phyloP scores from a whole-genome alignment of 2,329 filamentous ascomycete genomes.

The Chaetomiaceae sp. region DNA sequence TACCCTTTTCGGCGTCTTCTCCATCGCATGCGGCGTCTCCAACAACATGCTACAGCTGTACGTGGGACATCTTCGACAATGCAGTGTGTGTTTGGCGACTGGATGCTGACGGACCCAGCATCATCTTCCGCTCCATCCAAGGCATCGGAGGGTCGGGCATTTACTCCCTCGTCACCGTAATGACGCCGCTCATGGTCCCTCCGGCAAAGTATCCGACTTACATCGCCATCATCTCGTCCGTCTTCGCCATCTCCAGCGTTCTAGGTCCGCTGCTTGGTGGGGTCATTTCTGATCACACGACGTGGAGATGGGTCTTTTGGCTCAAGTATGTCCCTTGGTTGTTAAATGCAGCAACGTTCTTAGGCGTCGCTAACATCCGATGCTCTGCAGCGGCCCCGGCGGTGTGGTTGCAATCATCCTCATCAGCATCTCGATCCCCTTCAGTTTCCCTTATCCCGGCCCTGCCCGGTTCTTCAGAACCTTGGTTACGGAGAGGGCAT shows the following conservation, averaged over 20 bases:
- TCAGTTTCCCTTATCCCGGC: slow-evolving; percentile 28
- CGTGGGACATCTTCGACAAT: background rate
- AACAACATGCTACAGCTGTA: slow-evolving; percentile 33
- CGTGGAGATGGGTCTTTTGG: slow-evolving; percentile 46
- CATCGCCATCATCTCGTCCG: slow-evolving; percentile 34
- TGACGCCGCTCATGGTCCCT: slow-evolving; percentile 35
- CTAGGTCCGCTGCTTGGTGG: slow-evolving; percentile 43
- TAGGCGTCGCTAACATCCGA: background rate
- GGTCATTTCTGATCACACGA: slow-evolving; percentile 36
- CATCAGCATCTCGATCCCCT: slow-evolving; percentile 26
- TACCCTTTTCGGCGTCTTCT: slow-evolving; percentile 37
- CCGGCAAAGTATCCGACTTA: slow-evolving; percentile 32
- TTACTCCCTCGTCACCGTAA: slow-evolving; percentile 39
- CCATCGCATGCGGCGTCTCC: slow-evolving; percentile 35
- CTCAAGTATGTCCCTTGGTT: slow-evolving; percentile 37
- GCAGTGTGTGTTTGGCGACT: too few relatives aligned
- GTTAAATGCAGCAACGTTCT: background rate
- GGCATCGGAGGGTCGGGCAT: slow-evolving; percentile 45
- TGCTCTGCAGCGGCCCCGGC: slow-evolving; percentile 29
- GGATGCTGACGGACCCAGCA: slow-evolving; percentile 2
- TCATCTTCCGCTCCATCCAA: slow-evolving; percentile 36
- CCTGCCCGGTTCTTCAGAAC: slow-evolving; percentile 24
- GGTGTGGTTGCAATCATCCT: slow-evolving; percentile 28
- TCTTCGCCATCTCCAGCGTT: slow-evolving; percentile 39
- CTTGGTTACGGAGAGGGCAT: slow-evolving; percentile 19